phyloP scores from a whole-genome alignment of 371 early-diverging fungal species.

The Mucor saturninus region DNA sequence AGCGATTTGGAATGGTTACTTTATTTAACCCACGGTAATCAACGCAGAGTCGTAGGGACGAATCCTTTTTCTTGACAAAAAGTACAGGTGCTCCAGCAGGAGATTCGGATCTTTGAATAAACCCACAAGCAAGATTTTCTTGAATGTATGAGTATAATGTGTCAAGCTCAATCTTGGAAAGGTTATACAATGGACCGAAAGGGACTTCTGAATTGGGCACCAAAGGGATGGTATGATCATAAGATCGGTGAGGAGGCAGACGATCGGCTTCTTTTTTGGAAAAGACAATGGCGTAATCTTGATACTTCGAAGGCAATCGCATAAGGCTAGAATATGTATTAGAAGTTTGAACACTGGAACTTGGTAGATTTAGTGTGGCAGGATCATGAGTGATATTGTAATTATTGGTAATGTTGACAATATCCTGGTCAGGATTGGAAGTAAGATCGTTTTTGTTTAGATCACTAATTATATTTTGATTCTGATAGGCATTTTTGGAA shows the following conservation, averaged over 20 bases:
- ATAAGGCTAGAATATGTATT: no score
- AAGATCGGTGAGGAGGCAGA: constrained; percentile 9
- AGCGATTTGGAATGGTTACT: constrained; percentile 26
- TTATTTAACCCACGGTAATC: constrained; percentile 60
- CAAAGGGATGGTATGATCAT: constrained; percentile 9
- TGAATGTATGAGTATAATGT: constrained; percentile 1
- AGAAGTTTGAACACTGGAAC: no score
- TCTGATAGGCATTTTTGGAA: no score
- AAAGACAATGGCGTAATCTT: no score
- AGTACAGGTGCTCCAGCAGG: constrained; percentile 56
- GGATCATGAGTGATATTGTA: no score
- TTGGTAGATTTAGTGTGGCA: no score
- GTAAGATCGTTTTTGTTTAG: no score
- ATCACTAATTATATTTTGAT: no score
- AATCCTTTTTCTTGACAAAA: constrained; percentile 60
- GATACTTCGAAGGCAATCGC: background rate
- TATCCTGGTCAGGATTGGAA: no score
- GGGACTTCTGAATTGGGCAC: constrained; percentile 2
- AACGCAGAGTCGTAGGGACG: constrained; percentile 36
- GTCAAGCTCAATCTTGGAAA: background rate
- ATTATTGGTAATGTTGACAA: no score
- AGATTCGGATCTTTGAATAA: constrained; percentile 45
- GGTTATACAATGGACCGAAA: background rate
- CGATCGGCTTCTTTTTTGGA: constrained; percentile 3
- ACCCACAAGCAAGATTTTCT: constrained; percentile 29